Base-by-base conservation (phyloP, 306 rosid genomes). In the Cicer judaicum region DNA sequence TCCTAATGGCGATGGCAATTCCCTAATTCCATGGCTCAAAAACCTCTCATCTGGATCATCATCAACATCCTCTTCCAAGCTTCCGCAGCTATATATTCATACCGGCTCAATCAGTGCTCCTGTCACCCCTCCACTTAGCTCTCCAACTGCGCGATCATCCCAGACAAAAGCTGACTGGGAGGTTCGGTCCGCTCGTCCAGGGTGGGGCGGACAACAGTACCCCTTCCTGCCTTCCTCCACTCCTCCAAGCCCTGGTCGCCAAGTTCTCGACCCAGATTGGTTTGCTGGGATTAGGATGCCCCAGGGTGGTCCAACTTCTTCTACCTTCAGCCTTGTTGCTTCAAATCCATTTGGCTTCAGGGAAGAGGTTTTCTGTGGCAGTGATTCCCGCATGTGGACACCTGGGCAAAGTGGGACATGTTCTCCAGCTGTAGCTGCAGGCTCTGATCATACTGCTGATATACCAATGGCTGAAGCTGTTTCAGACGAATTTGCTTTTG, bases 381-480 rank as follows among this genome's bases (percentile, higher is more conserved):
- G 87, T 38, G 90, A 95, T 15, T 91, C 96, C 66, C 82, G 84
- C 64, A 86, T 88, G 97, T 91, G 97, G 93, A 88, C 93, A 61
- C 97, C 97, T 40, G 96, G 96, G 38, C 96, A 87, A 79, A 93
- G 98, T 75, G 97, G 96, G 78, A 85, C 98, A 39, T 91, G 97
- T 76, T 93, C 98, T 75, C 93, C 97, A 16, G 93, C 89, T 72
- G 48, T 93, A 55, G 93, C 93, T 10, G 90, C 88, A 13, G 86
- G 93, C 76, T 87, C 78, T 60, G 93, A 90, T 73, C 95, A 89
- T 69, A 89, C 84, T 38, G 89, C 97, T 18, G 92, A 93, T 76
- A 86, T 89, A 74, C 93, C 92, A 6, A 88, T 89, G 98, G 78
- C 96, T 53, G 92, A 91, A 77, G 89, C 77, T 13, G 68, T 85